Evolutionary conservation across 371 early-diverging fungal genomes (phyloP), one percentile per base, ranked within the genome.

Genomic region (Conidiobolus incongruus): DNA sequence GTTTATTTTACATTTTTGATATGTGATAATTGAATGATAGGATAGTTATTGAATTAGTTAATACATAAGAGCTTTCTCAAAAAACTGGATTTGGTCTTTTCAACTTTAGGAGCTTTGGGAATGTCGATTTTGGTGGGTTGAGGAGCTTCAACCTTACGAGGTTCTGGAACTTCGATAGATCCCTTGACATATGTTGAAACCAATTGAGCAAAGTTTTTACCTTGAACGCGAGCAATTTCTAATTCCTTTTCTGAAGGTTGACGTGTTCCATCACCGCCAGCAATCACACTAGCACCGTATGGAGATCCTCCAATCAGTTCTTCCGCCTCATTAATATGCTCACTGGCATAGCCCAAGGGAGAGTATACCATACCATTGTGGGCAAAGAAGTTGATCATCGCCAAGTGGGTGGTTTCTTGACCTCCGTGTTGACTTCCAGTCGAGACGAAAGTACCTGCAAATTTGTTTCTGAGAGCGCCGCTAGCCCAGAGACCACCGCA

Each of bases 351-450:
- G 4, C 80, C 80, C 41, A 81, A 54, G 2, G 87, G 82, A 10
- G 85, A 79, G 46, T 68, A 86, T 36, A 68, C 56, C 47, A 86
- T 64, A 4, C 87, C 89, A 47, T 79, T 83, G 57, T 86, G 86
- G 13, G 65, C 71, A 36, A 82, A 65, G 44, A 66, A 69, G 11
- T 76, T 62, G 23, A 88, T 37, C 29, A 75, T 60, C 15, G 73
- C 66, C n/a, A 67, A 54, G 3, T 72, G 72, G 1, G 83, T 81
- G 4, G 77, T 72, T 52, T 86, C 87, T 48, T 77, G 77, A 6
- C 85, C 86, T 38, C 82, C 83, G 47, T 70, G 69, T 52, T 75
- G 77, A 37, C 70, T 59, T 8, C 62, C 73, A 4, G 84, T 75
- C 22, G 76, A 72, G 38, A 70, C 71, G 55, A 88, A 86, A 40